A percentile compares a stretch with the other conserved stretches of the same genome.
Evolutionary conservation across 768 basidiomycete genomes (phyloP).

Genomic region (Lactarius pseudohatsudake): DNA sequence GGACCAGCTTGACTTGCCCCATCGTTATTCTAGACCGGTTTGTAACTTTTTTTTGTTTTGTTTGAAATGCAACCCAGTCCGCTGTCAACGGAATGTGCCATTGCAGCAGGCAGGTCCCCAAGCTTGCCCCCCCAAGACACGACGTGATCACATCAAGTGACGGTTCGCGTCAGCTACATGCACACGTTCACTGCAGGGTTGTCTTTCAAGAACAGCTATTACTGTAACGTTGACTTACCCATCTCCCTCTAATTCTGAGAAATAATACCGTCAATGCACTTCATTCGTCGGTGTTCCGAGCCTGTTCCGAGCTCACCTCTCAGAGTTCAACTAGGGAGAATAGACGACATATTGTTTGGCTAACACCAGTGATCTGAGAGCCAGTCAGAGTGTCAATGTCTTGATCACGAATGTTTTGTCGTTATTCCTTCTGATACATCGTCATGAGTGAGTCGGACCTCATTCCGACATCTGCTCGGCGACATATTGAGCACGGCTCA

Average conservation of each 20-base stretch:
- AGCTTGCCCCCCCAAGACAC: neutral
- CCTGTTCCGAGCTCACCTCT: neutral
- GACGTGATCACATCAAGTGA: conserved; percentile 10
- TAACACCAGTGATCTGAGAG: no score
- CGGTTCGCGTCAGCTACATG: neutral
- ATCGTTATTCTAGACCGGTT: neutral
- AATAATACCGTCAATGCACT: neutral
- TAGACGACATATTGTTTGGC: neutral
- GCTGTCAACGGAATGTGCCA: neutral
- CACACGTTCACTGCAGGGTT: no score
- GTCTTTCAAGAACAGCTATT: no score
- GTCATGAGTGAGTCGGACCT: neutral
- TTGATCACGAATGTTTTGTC: no score
- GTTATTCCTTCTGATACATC: no score
- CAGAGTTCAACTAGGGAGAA: neutral
- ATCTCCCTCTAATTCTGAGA: no score
- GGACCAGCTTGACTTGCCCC: no score
- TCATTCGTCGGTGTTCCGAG: neutral
- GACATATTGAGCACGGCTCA: neutral
- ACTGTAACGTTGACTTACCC: no score
- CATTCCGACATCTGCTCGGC: neutral
- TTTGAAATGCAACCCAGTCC: no score
- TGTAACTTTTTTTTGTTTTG: no score
- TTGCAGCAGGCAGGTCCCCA: neutral
- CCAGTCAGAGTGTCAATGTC: no score